These are phyloP conservation scores for Beauveria bassiana DNA, from an alignment of 2,329 filamentous ascomycete genomes.

Conservation along the genomic window DNA sequence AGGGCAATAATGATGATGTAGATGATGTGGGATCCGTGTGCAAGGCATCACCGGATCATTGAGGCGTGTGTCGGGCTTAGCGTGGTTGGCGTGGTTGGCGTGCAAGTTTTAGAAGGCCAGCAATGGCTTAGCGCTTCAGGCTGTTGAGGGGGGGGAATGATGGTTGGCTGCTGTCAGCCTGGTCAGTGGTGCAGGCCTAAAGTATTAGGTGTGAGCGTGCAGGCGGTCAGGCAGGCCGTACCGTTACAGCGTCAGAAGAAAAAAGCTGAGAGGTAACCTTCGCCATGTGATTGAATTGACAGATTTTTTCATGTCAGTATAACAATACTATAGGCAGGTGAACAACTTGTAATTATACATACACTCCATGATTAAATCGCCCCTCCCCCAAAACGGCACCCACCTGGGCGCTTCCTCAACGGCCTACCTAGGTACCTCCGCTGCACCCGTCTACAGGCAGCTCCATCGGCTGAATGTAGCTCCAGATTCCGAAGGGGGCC, in stretches of 20 bases:
- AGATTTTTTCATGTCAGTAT: too few species aligned
- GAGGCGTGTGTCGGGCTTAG: neutral
- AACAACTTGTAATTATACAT: too few species aligned
- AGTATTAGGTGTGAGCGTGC: too few species aligned
- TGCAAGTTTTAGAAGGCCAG: neutral
- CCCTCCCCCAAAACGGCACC: too few species aligned
- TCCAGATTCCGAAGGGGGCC: slow-evolving; percentile 12
- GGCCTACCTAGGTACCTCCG: too few species aligned
- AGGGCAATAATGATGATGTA: neutral
- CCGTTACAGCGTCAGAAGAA: too few species aligned
- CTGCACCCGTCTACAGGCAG: neutral
- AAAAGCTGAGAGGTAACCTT: too few species aligned
- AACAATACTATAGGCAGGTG: too few species aligned
- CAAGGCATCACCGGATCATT: slow-evolving; percentile 8
- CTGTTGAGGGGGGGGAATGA: neutral
- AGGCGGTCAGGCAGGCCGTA: too few species aligned
- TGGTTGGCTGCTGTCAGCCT: neutral
- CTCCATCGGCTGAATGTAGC: slow-evolving; percentile 9
- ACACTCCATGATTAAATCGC: too few species aligned
- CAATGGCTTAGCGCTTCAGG: neutral
- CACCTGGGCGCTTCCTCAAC: too few species aligned
- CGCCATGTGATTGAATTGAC: too few species aligned
- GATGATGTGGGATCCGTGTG: neutral
- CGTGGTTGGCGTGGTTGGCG: neutral
- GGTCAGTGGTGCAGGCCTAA: neutral